Conservation (phyloP, 371 early-diverging fungal species). For the Mucor irregularis region DNA sequence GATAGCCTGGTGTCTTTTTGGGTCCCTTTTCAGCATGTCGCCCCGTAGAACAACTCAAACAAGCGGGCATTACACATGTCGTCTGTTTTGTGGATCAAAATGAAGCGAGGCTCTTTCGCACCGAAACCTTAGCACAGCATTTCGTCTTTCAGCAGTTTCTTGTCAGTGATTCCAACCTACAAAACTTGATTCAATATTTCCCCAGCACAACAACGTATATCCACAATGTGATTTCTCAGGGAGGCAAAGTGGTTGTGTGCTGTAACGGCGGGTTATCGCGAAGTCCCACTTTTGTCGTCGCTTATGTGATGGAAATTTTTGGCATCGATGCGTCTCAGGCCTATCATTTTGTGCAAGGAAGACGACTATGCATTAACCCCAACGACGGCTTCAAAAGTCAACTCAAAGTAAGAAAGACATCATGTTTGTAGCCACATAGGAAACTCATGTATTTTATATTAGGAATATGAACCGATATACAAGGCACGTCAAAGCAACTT, state of each 20-base stretch:
- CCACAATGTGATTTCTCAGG: slow-evolving; percentile 44
- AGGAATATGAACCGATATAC: slow-evolving; percentile 84
- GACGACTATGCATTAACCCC: slow-evolving; percentile 84
- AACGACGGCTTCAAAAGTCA: slow-evolving; percentile 81
- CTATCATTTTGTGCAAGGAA: slow-evolving; percentile 80
- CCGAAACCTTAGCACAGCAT: slow-evolving; percentile 15
- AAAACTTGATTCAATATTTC: slow-evolving; percentile 81
- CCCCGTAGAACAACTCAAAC: slow-evolving; percentile 52
- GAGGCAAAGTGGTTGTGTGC: slow-evolving; percentile 75
- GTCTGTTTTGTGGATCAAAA: slow-evolving; percentile 70
- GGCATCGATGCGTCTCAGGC: slow-evolving; percentile 68
- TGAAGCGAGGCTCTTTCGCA: slow-evolving; percentile 51
- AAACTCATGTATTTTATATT: background rate
- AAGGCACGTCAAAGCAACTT: slow-evolving; percentile 55
- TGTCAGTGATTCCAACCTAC: slow-evolving; percentile 62
- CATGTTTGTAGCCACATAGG: background rate
- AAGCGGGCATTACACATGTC: slow-evolving; percentile 71
- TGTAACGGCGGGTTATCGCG: slow-evolving; percentile 88
- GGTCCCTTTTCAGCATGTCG: slow-evolving; percentile 80
- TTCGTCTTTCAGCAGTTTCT: slow-evolving; percentile 49
- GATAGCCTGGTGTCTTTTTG: slow-evolving; percentile 68
- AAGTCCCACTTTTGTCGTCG: slow-evolving; percentile 85
- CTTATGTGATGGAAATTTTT: slow-evolving; percentile 81
- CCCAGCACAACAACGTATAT: slow-evolving; percentile 63
- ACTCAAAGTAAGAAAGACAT: slow-evolving; percentile 59